These are phyloP conservation scores for Lactarius evosmus DNA, from an alignment of 768 basidiomycete genomes.

Conservation along the genomic window DNA sequence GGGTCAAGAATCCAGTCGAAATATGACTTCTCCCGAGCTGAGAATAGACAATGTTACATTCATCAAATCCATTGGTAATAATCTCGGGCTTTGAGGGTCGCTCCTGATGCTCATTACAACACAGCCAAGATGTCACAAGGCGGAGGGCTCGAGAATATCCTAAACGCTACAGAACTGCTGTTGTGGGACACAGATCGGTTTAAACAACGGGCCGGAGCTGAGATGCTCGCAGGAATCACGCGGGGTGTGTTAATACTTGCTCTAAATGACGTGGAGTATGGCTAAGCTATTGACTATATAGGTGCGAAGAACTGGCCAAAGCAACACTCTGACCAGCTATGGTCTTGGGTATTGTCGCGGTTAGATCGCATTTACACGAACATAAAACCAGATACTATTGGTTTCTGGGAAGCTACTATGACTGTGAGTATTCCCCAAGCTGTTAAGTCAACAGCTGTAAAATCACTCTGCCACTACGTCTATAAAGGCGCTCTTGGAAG, in stretches of 20 bases:
- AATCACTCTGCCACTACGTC: background rate
- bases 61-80: constrained; percentile 48
- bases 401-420: constrained; percentile 70
- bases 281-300: constrained; percentile 32
- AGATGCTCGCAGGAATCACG: constrained; percentile 68
- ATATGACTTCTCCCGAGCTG: constrained; percentile 49
- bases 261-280: background rate
- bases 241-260: constrained; percentile 51
- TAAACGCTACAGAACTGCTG: constrained; percentile 57
- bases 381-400: constrained; percentile 82
- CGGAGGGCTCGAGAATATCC: constrained; percentile 48
- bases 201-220: constrained; percentile 80
- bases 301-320: constrained; percentile 85
- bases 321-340: constrained; percentile 50
- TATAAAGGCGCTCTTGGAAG: constrained; percentile 43
- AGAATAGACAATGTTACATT: constrained; percentile 50
- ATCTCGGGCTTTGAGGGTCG: constrained; percentile 20
- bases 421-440: constrained; percentile 39
- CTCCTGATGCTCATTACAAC: constrained; percentile 16
- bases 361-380: constrained; percentile 63
- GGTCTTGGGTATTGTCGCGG: constrained; percentile 66
- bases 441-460: constrained; percentile 3
- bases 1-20: constrained; percentile 76
- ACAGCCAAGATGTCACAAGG: constrained; percentile 67
- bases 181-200: constrained; percentile 69